phyloP scores from a whole-genome alignment of 306 rosid genomes.

The Adenanthera pavonina region DNA sequence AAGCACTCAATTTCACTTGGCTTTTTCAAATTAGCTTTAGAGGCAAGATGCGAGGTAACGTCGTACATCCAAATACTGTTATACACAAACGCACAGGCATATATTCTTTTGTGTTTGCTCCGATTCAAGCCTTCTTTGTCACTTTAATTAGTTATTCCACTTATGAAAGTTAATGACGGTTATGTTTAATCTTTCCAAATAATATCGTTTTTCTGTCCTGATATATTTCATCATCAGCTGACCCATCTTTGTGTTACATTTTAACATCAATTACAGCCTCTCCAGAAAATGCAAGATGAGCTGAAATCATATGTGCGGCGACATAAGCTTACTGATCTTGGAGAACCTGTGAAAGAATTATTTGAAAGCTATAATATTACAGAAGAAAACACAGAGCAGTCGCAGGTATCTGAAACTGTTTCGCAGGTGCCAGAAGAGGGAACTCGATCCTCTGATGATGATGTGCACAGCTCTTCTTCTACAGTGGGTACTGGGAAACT shows the following conservation, averaged over 20 bases:
- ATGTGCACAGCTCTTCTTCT: constrained; percentile 61
- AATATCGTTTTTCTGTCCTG: background rate
- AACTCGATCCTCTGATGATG: constrained; percentile 76
- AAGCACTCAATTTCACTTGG: constrained; percentile 87
- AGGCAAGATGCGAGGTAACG: constrained; percentile 85
- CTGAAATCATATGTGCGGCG: constrained; percentile 63
- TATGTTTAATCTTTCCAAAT: background rate
- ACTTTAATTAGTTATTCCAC: background rate
- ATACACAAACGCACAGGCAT: background rate
- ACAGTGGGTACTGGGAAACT: constrained; percentile 51
- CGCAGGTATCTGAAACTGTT: constrained; percentile 67
- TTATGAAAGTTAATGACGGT: background rate
- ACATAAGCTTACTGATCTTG: constrained; percentile 58
- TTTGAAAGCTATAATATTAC: constrained; percentile 53
- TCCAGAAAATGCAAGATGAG: constrained; percentile 71
- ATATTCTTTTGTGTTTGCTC: background rate
- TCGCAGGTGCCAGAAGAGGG: constrained; percentile 73
- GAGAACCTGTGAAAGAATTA: constrained; percentile 60
- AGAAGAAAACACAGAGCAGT: constrained; percentile 56
- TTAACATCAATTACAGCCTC: constrained; percentile 50
- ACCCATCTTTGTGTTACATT: constrained; percentile 14
- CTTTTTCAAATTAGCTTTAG: constrained; percentile 82
- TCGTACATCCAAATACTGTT: background rate
- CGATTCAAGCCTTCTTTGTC: background rate
- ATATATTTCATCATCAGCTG: background rate